Base-by-base conservation (phyloP, 2,329 filamentous ascomycete genomes). In the Ustilaginoidea virens region DNA sequence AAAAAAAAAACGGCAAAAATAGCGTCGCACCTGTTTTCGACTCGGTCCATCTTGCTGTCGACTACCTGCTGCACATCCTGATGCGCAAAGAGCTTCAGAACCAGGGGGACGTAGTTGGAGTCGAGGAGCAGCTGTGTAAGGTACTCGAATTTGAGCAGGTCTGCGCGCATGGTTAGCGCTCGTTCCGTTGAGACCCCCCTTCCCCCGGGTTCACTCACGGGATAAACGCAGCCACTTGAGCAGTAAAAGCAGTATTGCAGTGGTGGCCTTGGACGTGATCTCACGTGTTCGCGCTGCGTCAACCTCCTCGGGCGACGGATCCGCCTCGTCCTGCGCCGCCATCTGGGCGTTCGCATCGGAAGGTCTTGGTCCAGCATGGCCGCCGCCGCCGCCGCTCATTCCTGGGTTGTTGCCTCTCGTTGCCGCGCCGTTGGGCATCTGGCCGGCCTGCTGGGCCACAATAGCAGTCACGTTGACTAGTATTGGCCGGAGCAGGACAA, bases 171-270 rank as follows among this genome's bases (percentile, higher is more conserved):
- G n/a, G n/a, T n/a, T n/a, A n/a, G n/a, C n/a, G n/a, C n/a, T n/a
- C n/a, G n/a, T n/a, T n/a, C n/a, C n/a, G n/a, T n/a, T n/a, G n/a
- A n/a, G n/a, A n/a, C n/a, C n/a, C n/a, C n/a, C n/a, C n/a, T n/a
- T n/a, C n/a, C n/a, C n/a, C n/a, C n/a, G n/a, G n/a, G n/a, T n/a
- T n/a, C n/a, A 49, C 81, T 61, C 61, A 92, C 83, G 90, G 33
- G 85, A 94, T 30, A 92, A 62, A 50, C 93, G 92, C 43, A 96
- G 78, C 90, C 90, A 98, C 53, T 96, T 98, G 35, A 96, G 50
- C 25, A 96, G 55, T n/a, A 93, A 60, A 17, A 98, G 59, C 17
- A 98, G 57, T 31, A 85, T 79, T 1, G 80, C 86, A n/a, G 85
- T 90, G 14, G 93, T 77, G 1, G 87, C 87, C 53, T 96, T 96